Evolutionary conservation across 2,329 filamentous ascomycete species (phyloP), one percentile per base, ranked within the genome.

Genomic region (Pseudonectria buxi): DNA sequence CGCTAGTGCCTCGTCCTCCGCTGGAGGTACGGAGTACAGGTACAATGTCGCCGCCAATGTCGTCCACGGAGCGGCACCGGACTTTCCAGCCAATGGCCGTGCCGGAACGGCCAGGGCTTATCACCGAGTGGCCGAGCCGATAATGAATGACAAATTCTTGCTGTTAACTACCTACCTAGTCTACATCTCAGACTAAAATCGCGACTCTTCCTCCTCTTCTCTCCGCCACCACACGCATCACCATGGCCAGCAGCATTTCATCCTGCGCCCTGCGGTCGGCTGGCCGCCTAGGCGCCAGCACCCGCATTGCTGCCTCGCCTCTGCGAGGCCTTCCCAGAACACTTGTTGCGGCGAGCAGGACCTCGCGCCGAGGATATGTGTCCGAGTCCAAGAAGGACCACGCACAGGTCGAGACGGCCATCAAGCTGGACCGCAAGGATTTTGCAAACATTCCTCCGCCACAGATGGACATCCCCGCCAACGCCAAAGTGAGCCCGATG

Each of bases 401-500:
- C 61, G 86, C 87, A 33, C 86, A 88, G 58, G 84, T 95, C 54
- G 87, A 95, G 54, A 84, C 83, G 10, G 81, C 87, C 41, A 89
- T 95, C 63, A 85, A 84, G 60, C 72, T 88, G 41, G 87, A 95
- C 49, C 87, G 90, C 65, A 84, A 84, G 60, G 80, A 84, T 24
- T 92, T 94, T 62, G 77, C 80, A 43, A 69, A 76, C 46, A 67
- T 73, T 13, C 52, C 62, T 24, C 51, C 54, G 11, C 51, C 58
- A 3, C 45, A 48, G 36, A 48, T 59, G 50, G 55, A 57, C 12
- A 41, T 44, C 13, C 51, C 58, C 14, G 44, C 50, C 7, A 54
- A 60, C 58, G 74, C 77, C 32, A 81, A 82, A 57, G 79, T 92
- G 69, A 92, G 83, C 62, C 84, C 86, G n/a, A 78, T 84, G 57